These are phyloP conservation scores for Scopulariopsis brevicaulis DNA, from an alignment of 2,329 filamentous ascomycete genomes.

Conservation along the genomic window DNA sequence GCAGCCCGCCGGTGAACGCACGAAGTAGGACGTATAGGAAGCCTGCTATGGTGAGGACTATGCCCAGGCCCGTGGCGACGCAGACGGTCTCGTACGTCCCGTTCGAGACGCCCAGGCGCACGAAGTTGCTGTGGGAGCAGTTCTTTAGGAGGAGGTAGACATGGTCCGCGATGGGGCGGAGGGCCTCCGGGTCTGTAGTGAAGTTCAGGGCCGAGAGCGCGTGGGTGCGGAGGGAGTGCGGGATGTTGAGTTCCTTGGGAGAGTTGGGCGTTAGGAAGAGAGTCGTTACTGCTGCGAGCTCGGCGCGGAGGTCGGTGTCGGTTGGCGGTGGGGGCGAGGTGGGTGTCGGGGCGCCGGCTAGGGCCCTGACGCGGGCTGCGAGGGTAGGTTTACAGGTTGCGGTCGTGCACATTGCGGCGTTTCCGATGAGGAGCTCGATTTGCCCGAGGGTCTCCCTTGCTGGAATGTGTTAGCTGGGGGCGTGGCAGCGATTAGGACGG, in stretches of 20 bases:
- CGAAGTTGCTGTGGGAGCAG: conserved; percentile 37
- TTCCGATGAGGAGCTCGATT: conserved; percentile 20
- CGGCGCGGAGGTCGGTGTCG: conserved; percentile 11
- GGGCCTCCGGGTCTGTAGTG: conserved; percentile 23
- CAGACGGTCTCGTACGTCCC: conserved; percentile 37
- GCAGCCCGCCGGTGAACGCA: conserved; percentile 22
- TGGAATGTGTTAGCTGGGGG: conserved; percentile 5
- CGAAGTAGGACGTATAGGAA: conserved; percentile 27
- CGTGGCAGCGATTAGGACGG: too few relatives aligned
- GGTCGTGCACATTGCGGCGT: conserved; percentile 15
- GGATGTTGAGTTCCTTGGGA: conserved; percentile 35
- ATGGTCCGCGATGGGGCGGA: conserved; percentile 32
- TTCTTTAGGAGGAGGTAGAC: conserved; percentile 31
- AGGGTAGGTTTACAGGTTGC: conserved; percentile 8
- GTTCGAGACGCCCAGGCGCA: conserved; percentile 41
- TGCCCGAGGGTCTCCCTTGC: conserved; percentile 18
- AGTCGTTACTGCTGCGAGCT: conserved; percentile 26
- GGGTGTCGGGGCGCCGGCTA: conserved; percentile 8
- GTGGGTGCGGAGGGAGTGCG: conserved; percentile 24
- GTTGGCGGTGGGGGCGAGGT: conserved; percentile 6
- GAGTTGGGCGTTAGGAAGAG: conserved; percentile 27
- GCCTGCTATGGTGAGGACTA: conserved; percentile 24
- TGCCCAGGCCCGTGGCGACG: conserved; percentile 29
- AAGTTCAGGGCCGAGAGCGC: conserved; percentile 22
- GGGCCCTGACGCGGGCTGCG: conserved; percentile 12